Percentiles rank a stretch among this genome's conserved stretches.
Evolutionary conservation across 129 eudicot species (phyloP).

Genomic region (Tagetes patula): DNA sequence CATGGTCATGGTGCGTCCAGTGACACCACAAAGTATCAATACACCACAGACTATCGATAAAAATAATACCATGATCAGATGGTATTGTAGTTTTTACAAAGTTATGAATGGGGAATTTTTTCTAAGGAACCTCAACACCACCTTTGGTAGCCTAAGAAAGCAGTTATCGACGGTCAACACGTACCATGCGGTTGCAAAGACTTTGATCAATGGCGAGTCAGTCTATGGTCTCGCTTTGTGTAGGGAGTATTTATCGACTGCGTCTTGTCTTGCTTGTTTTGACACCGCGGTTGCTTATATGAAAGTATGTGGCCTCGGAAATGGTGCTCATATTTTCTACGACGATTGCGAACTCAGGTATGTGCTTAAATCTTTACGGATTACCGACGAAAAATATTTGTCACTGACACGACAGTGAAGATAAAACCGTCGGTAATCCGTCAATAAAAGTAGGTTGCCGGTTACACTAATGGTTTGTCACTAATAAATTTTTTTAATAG

Average conservation of each 20-base stretch:
- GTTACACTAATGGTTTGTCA: background rate
- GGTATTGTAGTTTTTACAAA: conserved; percentile 54
- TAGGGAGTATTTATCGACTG: conserved; percentile 44
- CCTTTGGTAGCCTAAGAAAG: conserved; percentile 46
- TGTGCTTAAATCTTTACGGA: background rate
- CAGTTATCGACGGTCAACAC: conserved; percentile 32
- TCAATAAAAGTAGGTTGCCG: background rate
- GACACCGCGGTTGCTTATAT: conserved; percentile 43
- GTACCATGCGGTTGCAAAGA: conserved; percentile 41
- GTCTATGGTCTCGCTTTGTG: conserved; percentile 57
- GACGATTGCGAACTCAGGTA: conserved; percentile 63
- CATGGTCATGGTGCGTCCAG: background rate
- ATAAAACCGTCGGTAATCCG: background rate
- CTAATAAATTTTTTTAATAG: background rate
- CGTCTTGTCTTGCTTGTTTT: conserved; percentile 52
- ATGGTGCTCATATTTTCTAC: conserved; percentile 58
- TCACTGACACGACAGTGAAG: too few relatives aligned
- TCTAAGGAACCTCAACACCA: conserved; percentile 44
- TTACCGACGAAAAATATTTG: too few relatives aligned
- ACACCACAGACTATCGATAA: conserved; percentile 37
- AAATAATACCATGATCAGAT: conserved; percentile 38
- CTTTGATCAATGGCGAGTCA: conserved; percentile 49
- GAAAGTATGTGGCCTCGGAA: conserved; percentile 51
- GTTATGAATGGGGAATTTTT: conserved; percentile 36
- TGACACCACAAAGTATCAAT: conserved; percentile 31